These are phyloP conservation scores for Penicillium verrucosum DNA, from an alignment of 2,329 filamentous ascomycete genomes.

Conservation along the genomic window DNA sequence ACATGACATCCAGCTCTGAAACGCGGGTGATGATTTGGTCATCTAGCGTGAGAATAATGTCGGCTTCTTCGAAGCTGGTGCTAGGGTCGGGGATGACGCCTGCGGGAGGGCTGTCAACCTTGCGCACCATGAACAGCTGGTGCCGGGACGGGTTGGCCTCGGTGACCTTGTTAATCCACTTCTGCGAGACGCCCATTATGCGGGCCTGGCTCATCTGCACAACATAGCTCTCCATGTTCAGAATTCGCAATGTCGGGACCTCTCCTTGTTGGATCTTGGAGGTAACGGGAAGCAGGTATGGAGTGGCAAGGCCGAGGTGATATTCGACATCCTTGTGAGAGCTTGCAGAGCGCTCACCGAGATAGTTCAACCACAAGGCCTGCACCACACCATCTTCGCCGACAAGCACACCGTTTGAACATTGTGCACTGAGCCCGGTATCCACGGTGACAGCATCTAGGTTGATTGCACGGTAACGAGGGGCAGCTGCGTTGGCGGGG, in stretches of 20 bases:
- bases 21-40: slow-evolving; percentile 89
- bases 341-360: slow-evolving; percentile 78
- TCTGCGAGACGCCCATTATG: slow-evolving; percentile 93
- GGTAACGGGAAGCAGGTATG: slow-evolving; percentile 83
- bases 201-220: slow-evolving; percentile 96
- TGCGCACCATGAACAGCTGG: slow-evolving; percentile 97
- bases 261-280: slow-evolving; percentile 77
- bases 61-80: slow-evolving; percentile 77
- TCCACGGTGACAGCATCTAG: slow-evolving; percentile 97
- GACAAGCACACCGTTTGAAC: slow-evolving; percentile 88
- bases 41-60: slow-evolving; percentile 88
- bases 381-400: slow-evolving; percentile 88
- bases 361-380: slow-evolving; percentile 93
- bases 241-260: slow-evolving; percentile 77
- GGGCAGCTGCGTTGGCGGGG: slow-evolving; percentile 85
- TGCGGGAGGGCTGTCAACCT: slow-evolving; percentile 65
- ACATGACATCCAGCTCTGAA: slow-evolving; percentile 94
- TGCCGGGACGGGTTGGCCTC: slow-evolving; percentile 86
- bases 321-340: slow-evolving; percentile 92
- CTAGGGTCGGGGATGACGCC: slow-evolving; percentile 40
- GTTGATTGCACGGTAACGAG: slow-evolving; percentile 90
- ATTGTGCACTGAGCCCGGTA: slow-evolving; percentile 84
- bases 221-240: slow-evolving; percentile 90
- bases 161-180: slow-evolving; percentile 91
- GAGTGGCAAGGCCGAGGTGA: slow-evolving; percentile 85